Conservation (phyloP, 768 basidiomycete genomes). For the Termitomyces sp. region DNA sequence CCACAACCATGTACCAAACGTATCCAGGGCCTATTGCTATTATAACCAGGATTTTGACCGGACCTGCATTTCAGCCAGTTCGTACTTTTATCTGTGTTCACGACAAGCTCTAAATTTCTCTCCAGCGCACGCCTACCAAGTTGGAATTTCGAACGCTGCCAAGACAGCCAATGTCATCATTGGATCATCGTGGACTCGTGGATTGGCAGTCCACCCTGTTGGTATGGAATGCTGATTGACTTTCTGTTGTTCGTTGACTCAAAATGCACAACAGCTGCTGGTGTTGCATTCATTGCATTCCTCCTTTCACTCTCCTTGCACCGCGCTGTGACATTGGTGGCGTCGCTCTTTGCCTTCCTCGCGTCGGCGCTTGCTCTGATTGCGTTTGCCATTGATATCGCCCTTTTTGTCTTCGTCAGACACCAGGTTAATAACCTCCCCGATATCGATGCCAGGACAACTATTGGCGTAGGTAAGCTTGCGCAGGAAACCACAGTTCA, state of each 20-base stretch:
- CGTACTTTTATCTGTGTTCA: slow-evolving; percentile 7
- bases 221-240: slow-evolving; percentile 38
- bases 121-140: slow-evolving; percentile 53
- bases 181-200: slow-evolving; percentile 63
- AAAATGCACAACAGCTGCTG: slow-evolving; percentile 33
- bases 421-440: slow-evolving; percentile 51
- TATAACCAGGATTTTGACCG: slow-evolving; percentile 39
- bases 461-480: slow-evolving; percentile 59
- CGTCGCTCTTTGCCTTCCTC: slow-evolving; percentile 66
- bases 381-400: slow-evolving; percentile 75
- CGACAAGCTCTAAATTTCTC: not conserved
- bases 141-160: slow-evolving; percentile 36
- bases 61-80: slow-evolving; percentile 48
- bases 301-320: slow-evolving; percentile 59
- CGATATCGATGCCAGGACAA: slow-evolving; percentile 40
- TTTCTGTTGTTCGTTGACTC: not conserved
- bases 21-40: slow-evolving; percentile 59
- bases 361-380: slow-evolving; percentile 66
- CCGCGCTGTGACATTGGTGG: slow-evolving; percentile 52
- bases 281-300: slow-evolving; percentile 61
- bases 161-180: slow-evolving; percentile 37
- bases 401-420: slow-evolving; percentile 60
- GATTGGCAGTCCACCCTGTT: slow-evolving; percentile 71
- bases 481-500: not conserved
- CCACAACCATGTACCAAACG: not conserved